These are phyloP conservation scores for Termitomyces sp. DNA, from an alignment of 768 basidiomycete species.

Conservation along the genomic window DNA sequence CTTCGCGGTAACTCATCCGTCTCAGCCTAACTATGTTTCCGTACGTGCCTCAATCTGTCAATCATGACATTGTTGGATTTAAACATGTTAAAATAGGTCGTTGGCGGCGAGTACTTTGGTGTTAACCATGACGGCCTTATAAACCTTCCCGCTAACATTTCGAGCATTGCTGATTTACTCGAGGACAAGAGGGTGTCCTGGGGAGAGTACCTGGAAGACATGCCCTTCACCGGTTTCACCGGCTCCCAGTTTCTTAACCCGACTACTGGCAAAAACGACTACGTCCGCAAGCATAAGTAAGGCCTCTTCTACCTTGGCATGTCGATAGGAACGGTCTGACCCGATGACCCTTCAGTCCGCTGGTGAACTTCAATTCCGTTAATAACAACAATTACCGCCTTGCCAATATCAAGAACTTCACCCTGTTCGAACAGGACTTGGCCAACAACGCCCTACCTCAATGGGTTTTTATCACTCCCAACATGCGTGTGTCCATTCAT, in stretches of 20 bases:
- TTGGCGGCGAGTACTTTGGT: constrained; percentile 29
- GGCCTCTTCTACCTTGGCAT: no score
- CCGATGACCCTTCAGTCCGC: no score
- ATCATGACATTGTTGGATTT: no score
- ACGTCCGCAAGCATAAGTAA: constrained; percentile 28
- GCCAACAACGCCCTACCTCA: constrained; percentile 47
- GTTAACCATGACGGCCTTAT: constrained; percentile 32
- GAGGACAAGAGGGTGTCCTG: constrained; percentile 56
- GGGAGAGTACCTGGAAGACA: constrained; percentile 57
- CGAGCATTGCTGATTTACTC: constrained; percentile 55
- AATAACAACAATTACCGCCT: no score
- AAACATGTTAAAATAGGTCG: constrained; percentile 16
- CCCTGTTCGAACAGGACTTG: constrained; percentile 54
- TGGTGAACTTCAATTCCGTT: constrained; percentile 47
- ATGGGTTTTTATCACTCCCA: constrained; percentile 62
- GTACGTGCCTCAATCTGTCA: neutral
- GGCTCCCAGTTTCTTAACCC: constrained; percentile 28
- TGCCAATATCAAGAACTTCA: constrained; percentile 61
- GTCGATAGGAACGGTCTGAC: no score
- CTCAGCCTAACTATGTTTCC: constrained; percentile 57
- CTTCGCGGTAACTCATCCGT: constrained; percentile 51
- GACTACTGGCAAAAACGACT: constrained; percentile 18
- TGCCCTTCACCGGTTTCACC: constrained; percentile 45
- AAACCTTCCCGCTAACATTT: constrained; percentile 42
- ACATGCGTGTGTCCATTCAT: constrained; percentile 29